phyloP scores from a whole-genome alignment of 441 rosid species.

The Omphalea diandra region DNA sequence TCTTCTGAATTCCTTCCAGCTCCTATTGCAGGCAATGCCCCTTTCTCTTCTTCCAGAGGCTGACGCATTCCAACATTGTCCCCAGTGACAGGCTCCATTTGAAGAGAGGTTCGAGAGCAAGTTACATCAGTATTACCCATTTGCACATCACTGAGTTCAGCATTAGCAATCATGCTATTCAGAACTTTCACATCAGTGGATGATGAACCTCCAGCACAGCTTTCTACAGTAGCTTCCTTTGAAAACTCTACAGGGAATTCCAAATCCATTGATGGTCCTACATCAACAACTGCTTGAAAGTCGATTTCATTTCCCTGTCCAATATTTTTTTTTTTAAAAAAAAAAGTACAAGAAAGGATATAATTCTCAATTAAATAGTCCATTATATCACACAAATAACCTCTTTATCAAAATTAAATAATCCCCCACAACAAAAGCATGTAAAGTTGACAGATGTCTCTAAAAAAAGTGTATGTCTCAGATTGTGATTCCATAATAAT shows the following conservation, averaged over 20 bases:
- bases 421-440: background rate
- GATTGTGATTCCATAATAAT: too few relatives aligned
- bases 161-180: conserved; percentile 24
- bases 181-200: conserved; percentile 25
- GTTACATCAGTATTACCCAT: conserved; percentile 26
- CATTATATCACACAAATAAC: background rate
- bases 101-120: conserved; percentile 20
- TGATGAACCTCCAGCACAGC: conserved; percentile 24
- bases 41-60: conserved; percentile 33
- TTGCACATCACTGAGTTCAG: conserved; percentile 27
- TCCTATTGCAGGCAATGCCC: conserved; percentile 30
- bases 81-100: conserved; percentile 27
- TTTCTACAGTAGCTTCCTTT: conserved; percentile 31
- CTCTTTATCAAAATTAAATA: background rate
- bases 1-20: conserved; percentile 47
- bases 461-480: background rate
- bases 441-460: background rate
- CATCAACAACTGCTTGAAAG: conserved; percentile 25
- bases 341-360: background rate
- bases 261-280: conserved; percentile 33
- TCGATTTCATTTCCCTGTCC: conserved; percentile 31
- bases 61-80: conserved; percentile 24
- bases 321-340: conserved; percentile 1
- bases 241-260: conserved; percentile 36
- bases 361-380: conserved; percentile 5